Evolutionary conservation across 768 basidiomycete genomes (phyloP).

Genomic region (Leccinum incarnatum): DNA sequence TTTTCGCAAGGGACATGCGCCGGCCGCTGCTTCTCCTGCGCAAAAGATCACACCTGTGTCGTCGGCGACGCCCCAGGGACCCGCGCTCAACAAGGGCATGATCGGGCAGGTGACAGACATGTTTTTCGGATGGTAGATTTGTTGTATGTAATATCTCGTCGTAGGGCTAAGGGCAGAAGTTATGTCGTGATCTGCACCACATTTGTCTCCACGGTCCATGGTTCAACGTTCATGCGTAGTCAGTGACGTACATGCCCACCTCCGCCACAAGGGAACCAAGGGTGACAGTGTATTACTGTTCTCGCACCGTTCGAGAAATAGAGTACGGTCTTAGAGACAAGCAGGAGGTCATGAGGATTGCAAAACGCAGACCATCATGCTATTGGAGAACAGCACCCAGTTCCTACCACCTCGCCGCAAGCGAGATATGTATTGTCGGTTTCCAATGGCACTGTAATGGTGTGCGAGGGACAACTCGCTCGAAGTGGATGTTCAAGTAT

Average conservation of each 20-base stretch:
- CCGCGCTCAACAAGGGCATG: constrained; percentile 52
- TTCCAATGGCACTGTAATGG: neutral
- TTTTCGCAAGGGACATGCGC: constrained; percentile 52
- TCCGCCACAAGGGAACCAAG: neutral
- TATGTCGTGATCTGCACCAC: neutral
- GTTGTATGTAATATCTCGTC: neutral
- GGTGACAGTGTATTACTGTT: neutral
- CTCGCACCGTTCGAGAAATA: neutral
- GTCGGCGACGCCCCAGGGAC: constrained; percentile 17
- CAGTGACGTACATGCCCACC: neutral
- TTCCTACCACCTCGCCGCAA: neutral
- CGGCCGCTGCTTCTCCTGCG: constrained; percentile 14
- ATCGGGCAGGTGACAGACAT: constrained; percentile 76
- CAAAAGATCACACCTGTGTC: constrained; percentile 23
- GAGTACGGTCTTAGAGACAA: neutral
- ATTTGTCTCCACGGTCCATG: neutral
- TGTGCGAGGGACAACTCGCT: neutral
- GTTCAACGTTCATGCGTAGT: neutral
- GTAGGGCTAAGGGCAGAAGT: neutral
- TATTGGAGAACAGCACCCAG: neutral
- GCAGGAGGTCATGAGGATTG: neutral
- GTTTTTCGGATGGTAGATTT: constrained; percentile 74
- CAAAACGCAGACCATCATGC: neutral
- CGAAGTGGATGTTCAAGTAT: neutral
- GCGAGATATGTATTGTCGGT: neutral